phyloP scores from a whole-genome alignment of 2,329 filamentous ascomycete species.

The Sporothrix inflata region DNA sequence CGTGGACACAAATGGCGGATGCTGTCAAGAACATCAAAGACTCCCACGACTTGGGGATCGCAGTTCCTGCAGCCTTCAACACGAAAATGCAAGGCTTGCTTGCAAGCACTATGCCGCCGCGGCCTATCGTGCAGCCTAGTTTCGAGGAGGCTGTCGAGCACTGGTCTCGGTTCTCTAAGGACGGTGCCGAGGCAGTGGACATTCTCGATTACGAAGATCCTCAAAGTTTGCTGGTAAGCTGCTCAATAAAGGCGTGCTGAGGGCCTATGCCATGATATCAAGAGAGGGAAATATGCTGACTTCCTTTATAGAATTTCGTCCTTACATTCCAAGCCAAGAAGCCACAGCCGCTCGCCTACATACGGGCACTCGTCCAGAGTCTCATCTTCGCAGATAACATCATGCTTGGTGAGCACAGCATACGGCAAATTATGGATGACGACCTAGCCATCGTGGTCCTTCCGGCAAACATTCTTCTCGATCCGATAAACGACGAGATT shows the following conservation, averaged over 20 bases:
- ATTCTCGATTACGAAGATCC: conserved; percentile 70
- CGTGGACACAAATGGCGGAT: conserved; percentile 55
- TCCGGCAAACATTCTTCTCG: conserved; percentile 70
- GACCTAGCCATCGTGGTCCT: conserved; percentile 80
- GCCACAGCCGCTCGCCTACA: conserved; percentile 81
- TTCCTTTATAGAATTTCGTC: conserved; percentile 65
- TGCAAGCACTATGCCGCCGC: conserved; percentile 89
- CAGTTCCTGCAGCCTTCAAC: conserved; percentile 81
- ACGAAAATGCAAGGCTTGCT: conserved; percentile 87
- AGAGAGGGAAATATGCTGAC: too few relatives aligned
- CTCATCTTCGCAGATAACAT: conserved; percentile 74
- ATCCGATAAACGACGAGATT: conserved; percentile 74
- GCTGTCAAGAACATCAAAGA: conserved; percentile 60
- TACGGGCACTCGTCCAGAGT: conserved; percentile 77
- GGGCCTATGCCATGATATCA: not conserved
- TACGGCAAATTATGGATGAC: conserved; percentile 76
- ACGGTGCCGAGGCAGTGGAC: conserved; percentile 70
- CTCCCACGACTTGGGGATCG: conserved; percentile 63
- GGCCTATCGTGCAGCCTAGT: conserved; percentile 79
- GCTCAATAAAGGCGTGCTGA: too few relatives aligned
- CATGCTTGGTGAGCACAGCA: conserved; percentile 67
- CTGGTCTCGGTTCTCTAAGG: conserved; percentile 70
- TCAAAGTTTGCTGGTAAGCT: conserved; percentile 68
- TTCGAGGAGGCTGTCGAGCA: conserved; percentile 73
- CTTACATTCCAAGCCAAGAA: conserved; percentile 75